These are phyloP conservation scores for Umbellularia californica DNA, from an alignment of 164 flowering plant genomes.

Conservation along the genomic window DNA sequence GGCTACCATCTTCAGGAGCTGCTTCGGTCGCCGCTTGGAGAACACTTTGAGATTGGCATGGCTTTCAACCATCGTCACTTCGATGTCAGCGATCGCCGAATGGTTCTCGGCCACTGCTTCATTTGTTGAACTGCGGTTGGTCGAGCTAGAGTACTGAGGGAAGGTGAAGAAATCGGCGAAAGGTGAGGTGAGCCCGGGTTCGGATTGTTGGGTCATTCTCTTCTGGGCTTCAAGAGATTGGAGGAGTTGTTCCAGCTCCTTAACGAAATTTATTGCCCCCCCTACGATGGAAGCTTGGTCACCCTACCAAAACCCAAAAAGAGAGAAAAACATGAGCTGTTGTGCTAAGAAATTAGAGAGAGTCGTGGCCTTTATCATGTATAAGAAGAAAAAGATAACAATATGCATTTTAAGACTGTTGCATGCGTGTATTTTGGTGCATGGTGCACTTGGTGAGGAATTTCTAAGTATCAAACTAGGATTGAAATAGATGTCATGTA, in stretches of 20 bases:
- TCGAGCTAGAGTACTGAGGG: slow-evolving; percentile 42
- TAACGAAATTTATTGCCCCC: slow-evolving; percentile 88
- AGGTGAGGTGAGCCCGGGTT: slow-evolving; percentile 18
- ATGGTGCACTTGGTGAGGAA: too few relatives aligned
- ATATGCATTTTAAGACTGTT: too few relatives aligned
- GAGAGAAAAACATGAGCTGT: background rate
- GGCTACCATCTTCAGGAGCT: slow-evolving; percentile 63
- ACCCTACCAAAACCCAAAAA: slow-evolving; percentile 37
- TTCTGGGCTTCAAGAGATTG: slow-evolving; percentile 53
- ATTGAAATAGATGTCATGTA: too few relatives aligned
- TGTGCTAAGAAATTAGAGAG: too few relatives aligned
- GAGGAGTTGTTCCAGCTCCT: slow-evolving; percentile 77
- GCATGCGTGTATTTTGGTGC: too few relatives aligned
- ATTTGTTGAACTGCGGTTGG: background rate
- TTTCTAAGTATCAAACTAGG: too few relatives aligned
- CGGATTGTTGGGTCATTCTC: slow-evolving; percentile 11
- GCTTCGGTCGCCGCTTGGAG: slow-evolving; percentile 48
- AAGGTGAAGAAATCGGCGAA: slow-evolving; percentile 62
- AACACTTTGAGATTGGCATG: slow-evolving; percentile 78
- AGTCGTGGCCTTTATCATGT: too few relatives aligned
- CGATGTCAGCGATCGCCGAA: slow-evolving; percentile 57
- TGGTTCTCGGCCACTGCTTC: slow-evolving; percentile 19
- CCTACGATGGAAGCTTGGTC: slow-evolving; percentile 95
- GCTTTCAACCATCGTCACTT: slow-evolving; percentile 86
- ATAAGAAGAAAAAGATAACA: too few relatives aligned